Evolutionary conservation across 2,329 filamentous ascomycete genomes (phyloP).

Genomic region (Colletotrichum lindemuthianum): DNA sequence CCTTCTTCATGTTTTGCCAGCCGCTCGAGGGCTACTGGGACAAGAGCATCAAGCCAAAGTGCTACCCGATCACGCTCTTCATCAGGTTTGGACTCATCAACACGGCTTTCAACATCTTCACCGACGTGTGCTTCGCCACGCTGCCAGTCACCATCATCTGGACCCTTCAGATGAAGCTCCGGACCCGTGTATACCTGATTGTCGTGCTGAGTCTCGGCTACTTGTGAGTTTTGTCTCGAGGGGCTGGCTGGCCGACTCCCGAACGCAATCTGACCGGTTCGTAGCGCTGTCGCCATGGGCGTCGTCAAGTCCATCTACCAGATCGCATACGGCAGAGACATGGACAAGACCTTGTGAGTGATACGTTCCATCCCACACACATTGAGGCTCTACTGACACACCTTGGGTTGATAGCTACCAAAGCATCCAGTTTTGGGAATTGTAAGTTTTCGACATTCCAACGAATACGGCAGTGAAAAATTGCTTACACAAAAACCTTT

Average conservation of each 20-base stretch:
- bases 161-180: constrained; percentile 49
- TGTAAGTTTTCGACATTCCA: neutral
- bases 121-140: constrained; percentile 54
- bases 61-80: constrained; percentile 18
- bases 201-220: constrained; percentile 35
- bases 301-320: constrained; percentile 50
- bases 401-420: neutral
- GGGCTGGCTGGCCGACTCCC: no score
- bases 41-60: constrained; percentile 21
- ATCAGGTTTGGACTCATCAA: constrained; percentile 16
- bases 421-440: constrained; percentile 12
- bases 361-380: no score
- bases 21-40: constrained; percentile 16
- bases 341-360: constrained; percentile 5
- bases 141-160: constrained; percentile 55
- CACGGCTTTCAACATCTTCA: constrained; percentile 51
- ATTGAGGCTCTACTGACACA: neutral
- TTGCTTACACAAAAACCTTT: no score
- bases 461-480: neutral
- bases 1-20: constrained; percentile 19
- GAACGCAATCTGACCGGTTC: neutral
- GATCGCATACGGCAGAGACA: constrained; percentile 37
- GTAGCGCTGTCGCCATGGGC: constrained; percentile 50
- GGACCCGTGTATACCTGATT: constrained; percentile 51
- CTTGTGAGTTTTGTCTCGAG: neutral